These are phyloP conservation scores for Tulasnella sp. DNA, from an alignment of 768 basidiomycete genomes.

Conservation along the genomic window DNA sequence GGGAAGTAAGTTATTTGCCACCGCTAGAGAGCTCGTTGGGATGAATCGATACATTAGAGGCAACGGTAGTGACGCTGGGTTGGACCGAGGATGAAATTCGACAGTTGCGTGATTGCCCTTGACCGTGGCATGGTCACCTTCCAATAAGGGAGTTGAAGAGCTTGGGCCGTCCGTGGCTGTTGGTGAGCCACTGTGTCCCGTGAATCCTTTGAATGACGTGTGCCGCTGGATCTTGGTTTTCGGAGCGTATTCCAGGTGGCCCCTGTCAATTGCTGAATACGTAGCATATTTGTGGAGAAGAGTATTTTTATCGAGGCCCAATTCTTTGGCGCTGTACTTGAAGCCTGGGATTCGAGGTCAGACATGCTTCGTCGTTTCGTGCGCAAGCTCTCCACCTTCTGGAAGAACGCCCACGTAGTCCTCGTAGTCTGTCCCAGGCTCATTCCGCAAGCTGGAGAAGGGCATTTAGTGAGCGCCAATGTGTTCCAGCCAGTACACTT, in stretches of 20 bases:
- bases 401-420: conserved; percentile 64
- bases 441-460: conserved; percentile 20
- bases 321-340: conserved; percentile 15
- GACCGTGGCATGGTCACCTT: conserved; percentile 28
- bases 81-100: conserved; percentile 28
- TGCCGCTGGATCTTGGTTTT: background rate
- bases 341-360: conserved; percentile 28
- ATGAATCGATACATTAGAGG: conserved; percentile 49
- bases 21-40: background rate
- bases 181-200: background rate
- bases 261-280: conserved; percentile 1
- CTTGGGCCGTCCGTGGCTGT: background rate
- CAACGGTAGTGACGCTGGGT: conserved; percentile 52
- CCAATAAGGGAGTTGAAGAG: background rate
- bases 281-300: background rate
- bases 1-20: too few relatives aligned
- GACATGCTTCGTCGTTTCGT: background rate
- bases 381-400: conserved; percentile 11
- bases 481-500: background rate
- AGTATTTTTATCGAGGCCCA: background rate
- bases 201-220: background rate
- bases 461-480: background rate
- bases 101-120: conserved; percentile 24
- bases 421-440: conserved; percentile 54
- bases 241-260: background rate